Percentiles rank a stretch among this genome's conserved stretches.
These are phyloP conservation scores for Clitopilus hobsonii DNA, from an alignment of 768 basidiomycete species.

Conservation along the genomic window DNA sequence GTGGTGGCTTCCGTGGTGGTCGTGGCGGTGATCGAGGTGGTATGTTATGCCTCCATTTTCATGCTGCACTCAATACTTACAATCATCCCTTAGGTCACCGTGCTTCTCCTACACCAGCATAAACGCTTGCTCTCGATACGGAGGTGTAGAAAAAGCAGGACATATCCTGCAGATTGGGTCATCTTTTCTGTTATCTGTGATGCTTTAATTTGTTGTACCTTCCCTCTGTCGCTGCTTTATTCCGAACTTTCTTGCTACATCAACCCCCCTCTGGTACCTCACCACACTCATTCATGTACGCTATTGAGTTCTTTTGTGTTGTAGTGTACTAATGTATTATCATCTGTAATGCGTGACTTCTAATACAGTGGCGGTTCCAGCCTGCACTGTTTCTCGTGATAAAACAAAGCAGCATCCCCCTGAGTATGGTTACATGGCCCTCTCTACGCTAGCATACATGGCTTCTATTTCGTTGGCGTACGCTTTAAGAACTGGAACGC, in stretches of 20 bases:
- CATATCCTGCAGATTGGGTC: neutral
- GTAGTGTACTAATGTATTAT: neutral
- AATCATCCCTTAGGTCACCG: conserved; percentile 5
- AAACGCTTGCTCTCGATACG: conserved; percentile 2
- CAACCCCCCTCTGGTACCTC: too few relatives aligned
- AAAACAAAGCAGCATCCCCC: too few relatives aligned
- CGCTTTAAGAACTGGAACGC: conserved; percentile 28
- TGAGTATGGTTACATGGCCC: too few relatives aligned
- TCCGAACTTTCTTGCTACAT: conserved; percentile 2
- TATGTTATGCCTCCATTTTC: conserved; percentile 7
- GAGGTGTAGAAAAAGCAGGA: conserved; percentile 2
- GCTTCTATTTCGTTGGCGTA: conserved; percentile 38
- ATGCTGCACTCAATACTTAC: neutral
- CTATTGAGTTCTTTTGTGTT: neutral
- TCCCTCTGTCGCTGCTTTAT: neutral
- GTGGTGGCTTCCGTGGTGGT: conserved; percentile 38
- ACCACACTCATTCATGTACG: neutral
- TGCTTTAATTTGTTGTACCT: conserved; percentile 4
- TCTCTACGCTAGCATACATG: conserved; percentile 23
- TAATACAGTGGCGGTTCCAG: neutral
- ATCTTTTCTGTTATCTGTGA: neutral
- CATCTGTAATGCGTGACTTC: neutral
- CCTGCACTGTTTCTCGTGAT: too few relatives aligned
- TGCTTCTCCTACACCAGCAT: conserved; percentile 16
- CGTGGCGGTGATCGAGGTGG: conserved; percentile 39